phyloP scores from a whole-genome alignment of 1,284 basidiomycete species.

The Flammula alnicola region DNA sequence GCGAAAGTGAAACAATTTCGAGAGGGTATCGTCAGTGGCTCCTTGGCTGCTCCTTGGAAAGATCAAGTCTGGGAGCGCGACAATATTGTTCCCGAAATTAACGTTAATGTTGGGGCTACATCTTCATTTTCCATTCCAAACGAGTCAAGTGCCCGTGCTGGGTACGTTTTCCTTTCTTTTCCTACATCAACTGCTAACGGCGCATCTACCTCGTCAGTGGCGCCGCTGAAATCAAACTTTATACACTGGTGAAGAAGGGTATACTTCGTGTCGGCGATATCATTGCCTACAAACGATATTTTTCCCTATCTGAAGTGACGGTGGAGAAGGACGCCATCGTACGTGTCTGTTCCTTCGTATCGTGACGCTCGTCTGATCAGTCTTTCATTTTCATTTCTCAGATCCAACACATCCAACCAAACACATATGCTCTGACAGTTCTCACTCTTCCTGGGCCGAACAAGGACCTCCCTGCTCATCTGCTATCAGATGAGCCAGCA shows the following conservation, averaged over 20 bases:
- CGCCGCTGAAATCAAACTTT: constrained; percentile 46
- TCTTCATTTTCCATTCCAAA: constrained; percentile 15
- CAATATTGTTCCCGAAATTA: constrained; percentile 28
- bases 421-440: constrained; percentile 45
- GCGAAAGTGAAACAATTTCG: constrained; percentile 48
- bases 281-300: constrained; percentile 52
- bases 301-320: constrained; percentile 41
- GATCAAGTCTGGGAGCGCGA: constrained; percentile 61
- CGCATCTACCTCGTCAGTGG: constrained; percentile 28
- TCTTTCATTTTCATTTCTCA: constrained; percentile 24
- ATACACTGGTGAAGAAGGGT: constrained; percentile 46
- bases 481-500: constrained; percentile 31
- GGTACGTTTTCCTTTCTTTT: constrained; percentile 11
- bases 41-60: constrained; percentile 60
- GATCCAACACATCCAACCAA: constrained; percentile 50
- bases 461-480: constrained; percentile 39
- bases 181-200: background rate
- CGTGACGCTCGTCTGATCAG: too few relatives aligned
- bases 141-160: constrained; percentile 15
- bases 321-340: constrained; percentile 63
- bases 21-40: constrained; percentile 46
- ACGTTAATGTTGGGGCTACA: too few relatives aligned
- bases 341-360: constrained; percentile 21
- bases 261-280: constrained; percentile 56
- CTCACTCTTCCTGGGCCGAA: constrained; percentile 43